These are phyloP conservation scores for Pichia rugopelliculosa DNA, from an alignment of 805 yeast species.

Conservation along the genomic window DNA sequence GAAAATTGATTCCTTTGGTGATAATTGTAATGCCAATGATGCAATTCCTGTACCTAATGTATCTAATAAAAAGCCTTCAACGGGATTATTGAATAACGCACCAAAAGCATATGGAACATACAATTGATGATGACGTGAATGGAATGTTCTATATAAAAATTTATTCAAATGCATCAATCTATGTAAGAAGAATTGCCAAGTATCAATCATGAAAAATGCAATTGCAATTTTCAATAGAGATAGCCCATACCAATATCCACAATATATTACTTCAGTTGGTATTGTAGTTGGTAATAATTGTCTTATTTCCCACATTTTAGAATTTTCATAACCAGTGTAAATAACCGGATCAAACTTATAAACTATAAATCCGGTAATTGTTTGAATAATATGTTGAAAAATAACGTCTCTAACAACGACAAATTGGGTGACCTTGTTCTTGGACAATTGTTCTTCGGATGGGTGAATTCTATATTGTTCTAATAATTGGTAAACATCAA, in stretches of 20 bases:
- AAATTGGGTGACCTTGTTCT: constrained; percentile 64
- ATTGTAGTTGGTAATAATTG: constrained; percentile 28
- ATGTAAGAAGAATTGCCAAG: constrained; percentile 94
- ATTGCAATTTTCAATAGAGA: constrained; percentile 47
- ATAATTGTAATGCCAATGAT: constrained; percentile 48
- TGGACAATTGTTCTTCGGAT: constrained; percentile 67
- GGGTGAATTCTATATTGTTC: constrained; percentile 89
- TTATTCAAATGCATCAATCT: constrained; percentile 81
- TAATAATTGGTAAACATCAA: constrained; percentile 69
- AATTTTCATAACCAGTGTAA: constrained; percentile 42
- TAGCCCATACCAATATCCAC: constrained; percentile 55
- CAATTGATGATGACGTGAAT: constrained; percentile 88
- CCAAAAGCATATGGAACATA: constrained; percentile 97
- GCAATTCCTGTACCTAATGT: constrained; percentile 90
- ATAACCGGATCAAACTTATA: constrained; percentile 51
- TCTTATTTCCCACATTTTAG: constrained; percentile 40
- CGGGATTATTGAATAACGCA: constrained; percentile 88
- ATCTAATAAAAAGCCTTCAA: constrained; percentile 89
- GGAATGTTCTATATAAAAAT: constrained; percentile 69
- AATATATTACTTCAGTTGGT: constrained; percentile 43
- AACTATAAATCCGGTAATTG: constrained; percentile 55
- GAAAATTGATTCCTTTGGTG: constrained; percentile 69
- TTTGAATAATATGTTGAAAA: constrained; percentile 78
- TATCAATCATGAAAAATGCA: constrained; percentile 74
- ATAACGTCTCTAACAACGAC: constrained; percentile 79